Evolutionary conservation across 495 filamentous ascomycete species (phyloP), one percentile per base, ranked within the genome.

Genomic region (Pseudomonodictys pantanalensis): DNA sequence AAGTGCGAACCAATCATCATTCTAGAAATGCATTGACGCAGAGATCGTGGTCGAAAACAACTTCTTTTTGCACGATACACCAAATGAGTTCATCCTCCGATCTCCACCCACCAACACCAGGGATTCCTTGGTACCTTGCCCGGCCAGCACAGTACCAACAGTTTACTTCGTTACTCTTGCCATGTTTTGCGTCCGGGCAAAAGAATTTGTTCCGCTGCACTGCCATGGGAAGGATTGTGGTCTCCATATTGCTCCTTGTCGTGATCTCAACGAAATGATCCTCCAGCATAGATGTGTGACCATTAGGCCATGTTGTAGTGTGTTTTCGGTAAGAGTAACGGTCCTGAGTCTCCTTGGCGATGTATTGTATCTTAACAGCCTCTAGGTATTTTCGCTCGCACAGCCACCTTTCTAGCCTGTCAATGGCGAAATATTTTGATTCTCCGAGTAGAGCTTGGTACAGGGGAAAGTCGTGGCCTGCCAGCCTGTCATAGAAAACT

Each of bases 371-470:
- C 35, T 43, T 24, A 20, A 56, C 52, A 20, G 52, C 52, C 1
- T 44, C 23, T 11, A 44, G 15, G 23, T 74, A 76, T 30, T 18
- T 43, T 52, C 68, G 50, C 0, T 62, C 30, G 15, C 62, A 35
- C 6, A 76, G 29, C 73, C 72, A 76, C 7, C 62, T 26, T 25
- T 32, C 33, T 17, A 76, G 58, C 12, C 29, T 23, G 6, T 17
- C 12, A 29, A 79, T 70, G 11, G 62, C 48, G 48, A 76, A 76
- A 49, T 71, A 75, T 12, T 61, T 63, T 0, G 76, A 75, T 41
- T 76, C 71, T 3, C 56, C 56, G 0, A 76, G 47, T 0, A 78
- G 61, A 23, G 57, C 52, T 2, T 54, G 15, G 47, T 78, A 78
- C 43, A 69, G 28, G 9, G 50, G 65, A 33, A 70, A 54, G 52